Conservation (phyloP, 805 yeast genomes). For the Osmozyma mogii region DNA sequence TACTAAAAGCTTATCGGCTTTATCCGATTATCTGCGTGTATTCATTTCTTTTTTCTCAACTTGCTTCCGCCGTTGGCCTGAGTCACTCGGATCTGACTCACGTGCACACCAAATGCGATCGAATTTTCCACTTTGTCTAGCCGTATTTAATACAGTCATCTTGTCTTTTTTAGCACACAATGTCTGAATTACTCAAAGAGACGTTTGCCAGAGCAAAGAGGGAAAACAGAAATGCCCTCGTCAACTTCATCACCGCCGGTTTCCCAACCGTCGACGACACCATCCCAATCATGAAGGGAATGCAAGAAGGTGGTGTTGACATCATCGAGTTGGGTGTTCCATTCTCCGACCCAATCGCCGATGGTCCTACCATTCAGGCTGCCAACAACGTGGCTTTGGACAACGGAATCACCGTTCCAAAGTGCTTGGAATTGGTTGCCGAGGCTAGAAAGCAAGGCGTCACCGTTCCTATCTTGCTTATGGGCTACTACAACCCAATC, state of each 20-base stretch:
- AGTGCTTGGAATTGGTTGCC: slow-evolving; percentile 62
- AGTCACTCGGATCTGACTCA: slow-evolving; percentile 29
- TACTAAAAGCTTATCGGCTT: too few species aligned
- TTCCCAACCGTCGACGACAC: slow-evolving; percentile 86
- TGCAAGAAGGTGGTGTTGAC: slow-evolving; percentile 95
- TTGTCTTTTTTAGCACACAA: slow-evolving; percentile 10
- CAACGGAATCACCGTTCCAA: slow-evolving; percentile 69
- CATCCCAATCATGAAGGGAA: slow-evolving; percentile 72
- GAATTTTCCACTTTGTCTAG: too few species aligned
- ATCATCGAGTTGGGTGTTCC: slow-evolving; percentile 94
- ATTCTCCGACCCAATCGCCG: slow-evolving; percentile 97
- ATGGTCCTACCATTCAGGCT: slow-evolving; percentile 93
- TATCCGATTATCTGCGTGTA: too few species aligned
- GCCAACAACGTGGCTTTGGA: slow-evolving; percentile 78
- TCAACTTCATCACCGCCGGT: slow-evolving; percentile 92
- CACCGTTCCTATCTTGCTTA: slow-evolving; percentile 78
- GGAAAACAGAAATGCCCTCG: slow-evolving; percentile 76
- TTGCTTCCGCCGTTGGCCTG: too few species aligned
- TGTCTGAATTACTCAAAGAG: slow-evolving; percentile 50
- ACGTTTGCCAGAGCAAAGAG: slow-evolving; percentile 53
- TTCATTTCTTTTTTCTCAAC: too few species aligned
- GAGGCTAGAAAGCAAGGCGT: slow-evolving; percentile 79
- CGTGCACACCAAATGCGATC: too few species aligned
- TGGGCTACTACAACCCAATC: slow-evolving; percentile 98
- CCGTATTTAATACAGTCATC: too few species aligned